Evolutionary conservation across 2,329 filamentous ascomycete species (phyloP).

Genomic region (Aureobasidium lini): DNA sequence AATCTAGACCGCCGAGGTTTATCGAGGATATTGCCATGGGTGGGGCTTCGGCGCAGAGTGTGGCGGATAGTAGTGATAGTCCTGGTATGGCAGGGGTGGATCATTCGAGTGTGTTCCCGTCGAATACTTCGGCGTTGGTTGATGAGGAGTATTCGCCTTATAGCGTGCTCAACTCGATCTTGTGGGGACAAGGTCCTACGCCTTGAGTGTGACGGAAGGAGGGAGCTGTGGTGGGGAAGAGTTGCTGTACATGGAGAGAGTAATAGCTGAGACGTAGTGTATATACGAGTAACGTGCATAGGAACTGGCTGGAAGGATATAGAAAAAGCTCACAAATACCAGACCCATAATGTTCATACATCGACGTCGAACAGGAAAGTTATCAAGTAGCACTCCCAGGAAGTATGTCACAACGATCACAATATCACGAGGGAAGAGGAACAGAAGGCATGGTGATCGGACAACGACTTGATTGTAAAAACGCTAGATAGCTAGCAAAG

Average conservation of each 20-base stretch:
- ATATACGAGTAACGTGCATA: background rate
- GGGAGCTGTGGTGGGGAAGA: background rate
- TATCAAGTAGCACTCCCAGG: too few species aligned
- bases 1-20: constrained; percentile 19
- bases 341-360: too few species aligned
- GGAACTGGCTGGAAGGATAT: background rate
- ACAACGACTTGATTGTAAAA: constrained; percentile 8
- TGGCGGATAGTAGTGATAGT: background rate
- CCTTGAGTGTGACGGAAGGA: background rate
- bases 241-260: background rate
- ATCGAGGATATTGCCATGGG: constrained; percentile 18
- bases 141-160: constrained; percentile 40
- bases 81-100: constrained; percentile 13
- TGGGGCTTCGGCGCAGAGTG: constrained; percentile 2
- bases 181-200: constrained; percentile 30
- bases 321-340: too few species aligned
- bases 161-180: constrained; percentile 42
- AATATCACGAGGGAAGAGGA: background rate
- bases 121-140: constrained; percentile 19
- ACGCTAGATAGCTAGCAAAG: constrained; percentile 5
- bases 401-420: background rate
- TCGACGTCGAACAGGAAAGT: too few species aligned
- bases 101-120: constrained; percentile 4
- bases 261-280: background rate
- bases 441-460: background rate